Conservation (phyloP, 768 basidiomycete genomes). For the Leucosporidium scottii region DNA sequence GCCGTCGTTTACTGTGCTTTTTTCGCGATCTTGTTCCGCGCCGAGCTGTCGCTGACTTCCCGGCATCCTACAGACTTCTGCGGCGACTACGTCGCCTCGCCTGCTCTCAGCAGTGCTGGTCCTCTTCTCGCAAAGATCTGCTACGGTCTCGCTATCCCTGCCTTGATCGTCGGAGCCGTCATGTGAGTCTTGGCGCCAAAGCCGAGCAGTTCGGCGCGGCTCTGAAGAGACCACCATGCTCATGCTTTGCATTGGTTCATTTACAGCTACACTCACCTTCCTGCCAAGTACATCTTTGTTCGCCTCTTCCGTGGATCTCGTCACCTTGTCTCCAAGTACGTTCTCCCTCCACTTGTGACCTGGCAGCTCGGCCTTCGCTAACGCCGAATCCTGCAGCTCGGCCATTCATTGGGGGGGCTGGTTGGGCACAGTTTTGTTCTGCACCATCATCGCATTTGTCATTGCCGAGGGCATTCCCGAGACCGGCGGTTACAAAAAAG, state of each 20-base stretch:
- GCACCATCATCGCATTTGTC: constrained; percentile 21
- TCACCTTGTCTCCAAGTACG: constrained; percentile 30
- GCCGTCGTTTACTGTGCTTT: not conserved
- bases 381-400: too few species aligned
- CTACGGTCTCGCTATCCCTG: constrained; percentile 34
- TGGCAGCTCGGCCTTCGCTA: too few species aligned
- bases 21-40: not conserved
- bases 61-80: not conserved
- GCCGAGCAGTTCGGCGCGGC: too few species aligned
- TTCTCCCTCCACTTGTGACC: too few species aligned
- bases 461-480: constrained; percentile 26
- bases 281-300: constrained; percentile 39
- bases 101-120: constrained; percentile 37
- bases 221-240: too few species aligned
- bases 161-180: constrained; percentile 7
- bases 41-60: too few species aligned
- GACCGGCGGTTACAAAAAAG: too few species aligned
- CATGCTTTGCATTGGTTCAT: too few species aligned
- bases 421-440: constrained; percentile 19
- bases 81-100: constrained; percentile 35
- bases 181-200: too few species aligned
- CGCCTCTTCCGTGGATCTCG: constrained; percentile 33
- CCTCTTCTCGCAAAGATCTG: not conserved
- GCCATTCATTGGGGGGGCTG: constrained; percentile 31
- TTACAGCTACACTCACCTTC: constrained; percentile 1